Evolutionary conservation across 768 basidiomycete genomes (phyloP).

Genomic region (Rhizopogon sp.): DNA sequence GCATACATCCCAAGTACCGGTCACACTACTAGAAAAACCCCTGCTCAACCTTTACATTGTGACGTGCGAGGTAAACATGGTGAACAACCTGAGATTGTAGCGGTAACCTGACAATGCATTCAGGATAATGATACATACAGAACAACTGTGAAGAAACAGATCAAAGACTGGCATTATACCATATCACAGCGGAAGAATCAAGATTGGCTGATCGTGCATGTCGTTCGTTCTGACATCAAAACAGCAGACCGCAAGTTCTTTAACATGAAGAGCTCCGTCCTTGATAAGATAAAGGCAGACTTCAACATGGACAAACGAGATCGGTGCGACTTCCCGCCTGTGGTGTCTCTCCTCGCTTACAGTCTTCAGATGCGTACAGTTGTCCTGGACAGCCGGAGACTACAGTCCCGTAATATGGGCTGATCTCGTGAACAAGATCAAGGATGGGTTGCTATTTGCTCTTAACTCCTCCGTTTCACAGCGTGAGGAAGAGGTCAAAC

Average conservation of each 20-base stretch:
- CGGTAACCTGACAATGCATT: constrained; percentile 7
- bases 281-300: constrained; percentile 89
- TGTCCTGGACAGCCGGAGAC: constrained; percentile 67
- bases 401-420: constrained; percentile 82
- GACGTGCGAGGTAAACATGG: constrained; percentile 71
- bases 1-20: constrained; percentile 68
- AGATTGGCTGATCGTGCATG: constrained; percentile 90
- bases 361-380: constrained; percentile 67
- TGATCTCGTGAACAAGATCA: constrained; percentile 82
- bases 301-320: constrained; percentile 89
- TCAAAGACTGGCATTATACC: constrained; percentile 85
- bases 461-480: constrained; percentile 76
- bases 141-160: constrained; percentile 70
- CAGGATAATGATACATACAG: constrained; percentile 75
- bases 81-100: neutral
- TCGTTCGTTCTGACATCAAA: constrained; percentile 69
- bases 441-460: constrained; percentile 81
- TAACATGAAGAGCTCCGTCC: constrained; percentile 76
- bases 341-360: constrained; percentile 1
- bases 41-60: constrained; percentile 84
- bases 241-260: constrained; percentile 63
- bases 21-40: constrained; percentile 79
- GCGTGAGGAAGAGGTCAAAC: constrained; percentile 86
- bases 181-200: constrained; percentile 71
- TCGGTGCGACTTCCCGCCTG: constrained; percentile 39